These are phyloP conservation scores for Nemania sp. DNA, from an alignment of 2,329 filamentous ascomycete species.

Conservation along the genomic window DNA sequence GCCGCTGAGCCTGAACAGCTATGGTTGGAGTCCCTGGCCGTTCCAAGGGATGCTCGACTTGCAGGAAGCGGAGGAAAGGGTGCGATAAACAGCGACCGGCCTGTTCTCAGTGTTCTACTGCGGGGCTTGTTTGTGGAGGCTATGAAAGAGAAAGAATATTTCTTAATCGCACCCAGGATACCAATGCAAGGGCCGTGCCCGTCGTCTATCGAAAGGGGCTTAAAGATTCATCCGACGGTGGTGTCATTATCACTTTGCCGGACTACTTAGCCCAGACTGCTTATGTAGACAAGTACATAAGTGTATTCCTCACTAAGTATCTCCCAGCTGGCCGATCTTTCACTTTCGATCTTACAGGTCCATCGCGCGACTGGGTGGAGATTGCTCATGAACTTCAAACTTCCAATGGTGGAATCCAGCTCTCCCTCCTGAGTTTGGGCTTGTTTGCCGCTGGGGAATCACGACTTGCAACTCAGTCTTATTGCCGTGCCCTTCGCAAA, in stretches of 20 bases:
- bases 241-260: conserved; percentile 10
- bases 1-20: neutral
- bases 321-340: conserved; percentile 8
- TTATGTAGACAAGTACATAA: conserved; percentile 26
- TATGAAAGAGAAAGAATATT: conserved; percentile 25
- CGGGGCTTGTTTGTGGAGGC: conserved; percentile 24
- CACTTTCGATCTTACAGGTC: neutral
- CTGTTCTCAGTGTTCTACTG: conserved; percentile 23
- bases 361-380: conserved; percentile 20
- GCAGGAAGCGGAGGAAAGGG: conserved; percentile 26
- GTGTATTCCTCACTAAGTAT: conserved; percentile 23
- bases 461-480: conserved; percentile 17
- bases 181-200: conserved; percentile 6
- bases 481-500: conserved; percentile 18
- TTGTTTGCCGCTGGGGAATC: conserved; percentile 20
- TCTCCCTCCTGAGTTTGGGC: conserved; percentile 21
- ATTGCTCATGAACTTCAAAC: conserved; percentile 21
- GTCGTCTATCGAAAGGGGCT: conserved; percentile 20
- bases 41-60: conserved; percentile 27
- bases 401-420: conserved; percentile 14
- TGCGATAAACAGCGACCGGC: conserved; percentile 21
- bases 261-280: conserved; percentile 16
- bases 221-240: neutral
- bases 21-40: conserved; percentile 29
- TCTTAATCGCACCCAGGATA: conserved; percentile 22